Conservation (phyloP, 805 yeast species). For the Nakazawaea ishiwadae region DNA sequence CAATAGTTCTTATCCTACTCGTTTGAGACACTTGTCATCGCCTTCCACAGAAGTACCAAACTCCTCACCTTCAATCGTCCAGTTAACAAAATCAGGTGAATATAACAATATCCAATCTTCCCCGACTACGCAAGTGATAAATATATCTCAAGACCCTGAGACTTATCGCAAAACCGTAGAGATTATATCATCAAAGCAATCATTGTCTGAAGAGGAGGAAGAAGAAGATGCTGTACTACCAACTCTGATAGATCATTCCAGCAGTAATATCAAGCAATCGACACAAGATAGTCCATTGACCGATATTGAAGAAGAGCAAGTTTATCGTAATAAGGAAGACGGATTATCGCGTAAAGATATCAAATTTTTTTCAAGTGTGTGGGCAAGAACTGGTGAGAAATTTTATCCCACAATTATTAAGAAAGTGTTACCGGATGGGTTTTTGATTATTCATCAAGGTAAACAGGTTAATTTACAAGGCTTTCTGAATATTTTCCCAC, state of each 20-base stretch:
- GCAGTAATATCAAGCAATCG: neutral
- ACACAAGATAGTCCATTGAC: conserved; percentile 1
- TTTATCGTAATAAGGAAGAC: neutral
- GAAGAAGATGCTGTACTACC: too few species aligned
- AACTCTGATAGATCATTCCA: too few species aligned
- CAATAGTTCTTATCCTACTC: too few species aligned
- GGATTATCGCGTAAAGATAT: conserved; percentile 3
- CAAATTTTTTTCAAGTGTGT: conserved; percentile 10
- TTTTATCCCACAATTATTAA: conserved; percentile 11
- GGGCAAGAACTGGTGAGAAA: conserved; percentile 14
- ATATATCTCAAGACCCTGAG: neutral
- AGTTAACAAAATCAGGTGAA: neutral
- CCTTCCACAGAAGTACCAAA: conserved; percentile 1
- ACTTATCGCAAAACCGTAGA: neutral
- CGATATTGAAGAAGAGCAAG: neutral
- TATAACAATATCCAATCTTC: neutral
- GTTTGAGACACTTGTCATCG: too few species aligned
- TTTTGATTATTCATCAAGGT: conserved; percentile 8
- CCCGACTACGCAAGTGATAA: conserved; percentile 1
- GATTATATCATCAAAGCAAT: neutral
- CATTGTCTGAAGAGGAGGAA: too few species aligned
- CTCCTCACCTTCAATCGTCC: conserved; percentile 7
- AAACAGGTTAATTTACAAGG: conserved; percentile 7
- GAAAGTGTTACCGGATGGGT: conserved; percentile 5
- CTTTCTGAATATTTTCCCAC: conserved; percentile 31